Base-by-base conservation (phyloP, 2,329 filamentous ascomycete genomes). In the Colletotrichum cordylinicola region DNA sequence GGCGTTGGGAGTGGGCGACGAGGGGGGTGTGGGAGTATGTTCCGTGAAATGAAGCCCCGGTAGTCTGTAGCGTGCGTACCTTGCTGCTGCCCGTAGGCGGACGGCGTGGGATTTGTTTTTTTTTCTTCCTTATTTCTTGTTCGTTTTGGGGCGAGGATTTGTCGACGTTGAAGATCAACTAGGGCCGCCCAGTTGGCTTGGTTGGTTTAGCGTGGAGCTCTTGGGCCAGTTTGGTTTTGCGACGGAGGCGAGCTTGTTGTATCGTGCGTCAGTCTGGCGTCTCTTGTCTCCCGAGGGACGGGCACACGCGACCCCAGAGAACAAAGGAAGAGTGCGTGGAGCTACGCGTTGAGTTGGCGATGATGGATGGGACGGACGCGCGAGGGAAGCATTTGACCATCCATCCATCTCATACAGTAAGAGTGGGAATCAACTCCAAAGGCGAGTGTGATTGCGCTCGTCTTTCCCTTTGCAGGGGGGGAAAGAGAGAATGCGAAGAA, bases 151-250 rank as follows among this genome's bases (percentile, higher is more conserved):
- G 15, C n/a, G 33, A 56, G 33, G 18, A 29, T 13, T 60, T 69
- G 64, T 64, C 64, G 73, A 75, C 70, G 70, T 75, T 75, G 73
- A 73, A 75, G 70, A 75, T 69, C 73, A 68, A 58, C 64, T 68
- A 48, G 70, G 70, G 64, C 70, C 70, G 73, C 64, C 43, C 70
- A 60, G 64, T 56, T 29, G 56, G 58, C 73, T 71, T 69, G 58
- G 52, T 31, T 60, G 12, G 39, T 37, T 21, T 75, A 73, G 73
- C 62, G 69, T 67, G n/a, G 56, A 24, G 73, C 27, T 73, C 29
- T 56, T 52, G 70, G 37, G n/a, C 35, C 65, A 60, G 29, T 12
- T 37, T 60, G 21, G 62, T 72, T 64, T 52, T 68, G 64, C 56
- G 73, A 68, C 73, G 73, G 70, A 69, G 73, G 70, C 70, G 60